Base-by-base conservation (phyloP, 176 grass and related monocot genomes). In the Carex cristatella region DNA sequence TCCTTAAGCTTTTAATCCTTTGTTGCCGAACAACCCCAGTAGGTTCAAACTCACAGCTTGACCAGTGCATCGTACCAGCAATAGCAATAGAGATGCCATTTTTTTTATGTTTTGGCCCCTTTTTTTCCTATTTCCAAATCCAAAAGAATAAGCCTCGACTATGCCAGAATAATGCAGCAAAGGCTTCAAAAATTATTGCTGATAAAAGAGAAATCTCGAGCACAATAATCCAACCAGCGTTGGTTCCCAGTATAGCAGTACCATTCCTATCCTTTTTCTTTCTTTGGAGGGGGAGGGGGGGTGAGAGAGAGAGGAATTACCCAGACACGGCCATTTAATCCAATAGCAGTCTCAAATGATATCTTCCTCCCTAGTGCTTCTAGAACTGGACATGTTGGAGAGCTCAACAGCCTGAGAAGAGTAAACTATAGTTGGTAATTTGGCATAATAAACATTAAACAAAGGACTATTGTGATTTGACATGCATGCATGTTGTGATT, bases 311-410 rank as follows among this genome's bases (percentile, higher is more conserved):
- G 38, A 68, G 72, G n/a, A 61, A 15, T 67, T 98, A 99, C 96
- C 93, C 91, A 99, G 64, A 99, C 91, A 64, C 96, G 91, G 65
- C 93, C 93, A 69, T 99, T 99, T 79, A 95, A 80, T 75, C 96
- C 96, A 88, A 95, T 77, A 78, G 93, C 93, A 80, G 91, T 88
- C 84, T 95, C 96, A 82, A 94, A 94, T 73, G 91, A 95, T 59
- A 91, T 31, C 63, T 89, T 94, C 81, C 94, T 94, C 27, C 96
- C 96, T 72, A 99, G 91, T 28, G 85, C 86, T 69, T 92, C 90
- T 82, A 99, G 85, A 89, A 99, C 84, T 55, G 93, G 96, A 46
- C 96, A 99, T 37, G 91, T 89, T 63, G 96, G 93, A 68, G 90
- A 94, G 67, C 90, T 88, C 68, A 99, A 90, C 48, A 99, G 31